phyloP scores from a whole-genome alignment of 2,329 filamentous ascomycete genomes.

The Pestalotiopsis sp. region DNA sequence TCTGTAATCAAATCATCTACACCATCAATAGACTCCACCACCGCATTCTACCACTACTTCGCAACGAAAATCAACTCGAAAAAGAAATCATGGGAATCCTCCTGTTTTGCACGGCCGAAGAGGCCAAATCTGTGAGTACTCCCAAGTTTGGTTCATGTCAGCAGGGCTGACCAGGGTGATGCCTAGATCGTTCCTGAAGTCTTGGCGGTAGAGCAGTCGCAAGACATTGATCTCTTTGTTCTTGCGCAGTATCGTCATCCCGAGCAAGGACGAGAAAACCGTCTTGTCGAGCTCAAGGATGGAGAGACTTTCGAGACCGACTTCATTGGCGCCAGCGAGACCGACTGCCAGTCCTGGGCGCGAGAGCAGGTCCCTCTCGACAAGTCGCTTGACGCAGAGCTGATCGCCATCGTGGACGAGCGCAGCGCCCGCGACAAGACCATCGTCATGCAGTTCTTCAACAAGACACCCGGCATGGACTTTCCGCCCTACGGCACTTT shows the following conservation, averaged over 20 bases:
- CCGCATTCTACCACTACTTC: neutral
- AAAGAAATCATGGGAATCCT: constrained; percentile 10
- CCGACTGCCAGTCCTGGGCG: constrained; percentile 14
- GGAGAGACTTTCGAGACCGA: constrained; percentile 8
- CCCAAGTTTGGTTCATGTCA: neutral
- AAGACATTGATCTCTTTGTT: neutral
- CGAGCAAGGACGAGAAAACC: neutral
- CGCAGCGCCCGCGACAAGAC: constrained; percentile 1
- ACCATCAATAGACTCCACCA: neutral
- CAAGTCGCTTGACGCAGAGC: constrained; percentile 5
- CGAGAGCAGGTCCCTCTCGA: constrained; percentile 7
- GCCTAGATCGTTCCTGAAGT: neutral
- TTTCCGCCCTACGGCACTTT: constrained; percentile 6
- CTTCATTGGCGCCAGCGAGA: constrained; percentile 13
- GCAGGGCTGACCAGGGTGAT: neutral
- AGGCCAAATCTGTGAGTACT: constrained; percentile 14
- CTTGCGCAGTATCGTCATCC: constrained; percentile 8
- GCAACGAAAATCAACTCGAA: neutral
- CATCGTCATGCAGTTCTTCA: constrained; percentile 9
- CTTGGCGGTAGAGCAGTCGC: neutral
- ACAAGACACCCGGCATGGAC: neutral
- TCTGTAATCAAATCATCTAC: neutral
- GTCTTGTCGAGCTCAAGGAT: constrained; percentile 2
- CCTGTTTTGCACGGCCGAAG: constrained; percentile 13
- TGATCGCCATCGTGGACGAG: constrained; percentile 15